phyloP scores from a whole-genome alignment of 1,284 basidiomycete genomes.

The Cutaneotrichosporon arboriforme region DNA sequence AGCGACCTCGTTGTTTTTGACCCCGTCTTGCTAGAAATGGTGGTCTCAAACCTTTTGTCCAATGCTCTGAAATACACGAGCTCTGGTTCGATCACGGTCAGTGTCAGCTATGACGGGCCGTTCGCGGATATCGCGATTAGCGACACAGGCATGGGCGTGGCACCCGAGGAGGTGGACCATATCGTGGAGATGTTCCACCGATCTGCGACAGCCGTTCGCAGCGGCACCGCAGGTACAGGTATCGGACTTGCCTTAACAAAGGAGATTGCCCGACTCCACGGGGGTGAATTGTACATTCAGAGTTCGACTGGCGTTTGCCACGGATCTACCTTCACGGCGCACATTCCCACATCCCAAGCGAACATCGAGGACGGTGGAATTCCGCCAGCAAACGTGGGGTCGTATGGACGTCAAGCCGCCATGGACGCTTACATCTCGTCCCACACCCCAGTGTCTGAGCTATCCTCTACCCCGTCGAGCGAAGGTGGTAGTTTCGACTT shows the following conservation, averaged over 20 bases:
- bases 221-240: conserved; percentile 12
- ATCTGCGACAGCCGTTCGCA: neutral
- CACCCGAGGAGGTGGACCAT: conserved; percentile 3
- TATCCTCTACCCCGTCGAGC: no score
- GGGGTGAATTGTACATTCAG: conserved; percentile 42
- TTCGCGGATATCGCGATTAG: conserved; percentile 27
- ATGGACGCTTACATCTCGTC: no score
- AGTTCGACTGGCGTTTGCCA: conserved; percentile 7
- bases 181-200: conserved; percentile 20
- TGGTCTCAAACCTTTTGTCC: conserved; percentile 33
- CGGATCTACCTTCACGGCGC: conserved; percentile 17
- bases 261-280: conserved; percentile 48
- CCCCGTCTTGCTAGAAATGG: conserved; percentile 42
- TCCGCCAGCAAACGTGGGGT: neutral
- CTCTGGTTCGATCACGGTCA: conserved; percentile 18
- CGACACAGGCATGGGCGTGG: conserved; percentile 39
- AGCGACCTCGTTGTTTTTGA: conserved; percentile 33
- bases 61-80: conserved; percentile 35
- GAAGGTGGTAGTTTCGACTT: no score
- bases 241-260: conserved; percentile 23
- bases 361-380: no score
- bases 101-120: conserved; percentile 14
- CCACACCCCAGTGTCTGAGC: no score
- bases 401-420: no score
- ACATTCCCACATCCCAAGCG: conserved; percentile 4